These are phyloP conservation scores for Obba rivulosa DNA, from an alignment of 768 basidiomycete species.

Conservation along the genomic window DNA sequence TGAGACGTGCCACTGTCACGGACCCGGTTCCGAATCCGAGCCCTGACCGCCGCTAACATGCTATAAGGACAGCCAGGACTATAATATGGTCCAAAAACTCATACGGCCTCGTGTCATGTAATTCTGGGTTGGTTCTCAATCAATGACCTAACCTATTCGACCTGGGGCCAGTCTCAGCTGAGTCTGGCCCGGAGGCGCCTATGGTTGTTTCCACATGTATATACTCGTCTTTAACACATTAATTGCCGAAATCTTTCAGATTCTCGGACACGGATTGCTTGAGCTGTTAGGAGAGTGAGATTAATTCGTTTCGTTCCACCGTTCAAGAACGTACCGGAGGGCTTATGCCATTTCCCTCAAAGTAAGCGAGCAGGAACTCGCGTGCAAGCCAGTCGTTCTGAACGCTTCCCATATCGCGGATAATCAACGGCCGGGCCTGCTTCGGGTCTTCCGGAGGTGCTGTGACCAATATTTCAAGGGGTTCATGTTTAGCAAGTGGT, in stretches of 20 bases:
- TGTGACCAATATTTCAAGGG: constrained; percentile 65
- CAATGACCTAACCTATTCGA: too few species aligned
- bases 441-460: constrained; percentile 42
- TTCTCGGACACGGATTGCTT: constrained; percentile 44
- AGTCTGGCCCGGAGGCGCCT: too few species aligned
- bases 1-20: constrained; percentile 2
- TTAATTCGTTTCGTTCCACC: too few species aligned
- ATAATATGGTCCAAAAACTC: too few species aligned
- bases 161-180: too few species aligned
- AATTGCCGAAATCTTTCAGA: constrained; percentile 6
- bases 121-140: not conserved
- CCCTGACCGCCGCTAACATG: not conserved
- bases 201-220: too few species aligned
- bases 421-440: constrained; percentile 50
- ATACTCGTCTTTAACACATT: too few species aligned
- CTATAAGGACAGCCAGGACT: not conserved
- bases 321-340: constrained; percentile 42
- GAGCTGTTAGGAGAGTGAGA: constrained; percentile 30
- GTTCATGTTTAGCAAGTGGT: constrained; percentile 56
- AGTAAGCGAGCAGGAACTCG: constrained; percentile 70
- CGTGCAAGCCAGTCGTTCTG: constrained; percentile 72
- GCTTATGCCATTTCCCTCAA: constrained; percentile 65
- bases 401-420: constrained; percentile 68
- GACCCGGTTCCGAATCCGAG: constrained; percentile 4
- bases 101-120: not conserved